Base-by-base conservation (phyloP, 148 eudicot genomes). In the Rhododendron ferrugineum region DNA sequence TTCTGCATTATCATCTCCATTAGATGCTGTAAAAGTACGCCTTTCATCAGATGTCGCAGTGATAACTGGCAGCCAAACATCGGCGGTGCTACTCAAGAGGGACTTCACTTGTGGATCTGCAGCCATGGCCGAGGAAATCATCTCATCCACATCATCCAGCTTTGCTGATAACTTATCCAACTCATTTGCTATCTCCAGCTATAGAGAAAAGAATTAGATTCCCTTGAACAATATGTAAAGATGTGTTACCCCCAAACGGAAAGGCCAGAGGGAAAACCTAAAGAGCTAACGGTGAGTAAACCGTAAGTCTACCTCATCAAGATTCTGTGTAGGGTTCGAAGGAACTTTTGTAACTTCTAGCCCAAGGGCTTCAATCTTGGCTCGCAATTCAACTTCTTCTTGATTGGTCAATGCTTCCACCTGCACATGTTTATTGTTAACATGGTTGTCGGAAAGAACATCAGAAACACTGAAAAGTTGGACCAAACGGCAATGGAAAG, bases 31-130 rank as follows among this genome's bases (percentile, higher is more conserved):
- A 88, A 96, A 93, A 56, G 90, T 91, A 8, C 92, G 93, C 70
- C 98, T 92, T 89, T 96, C 95, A 58, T 96, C 95, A 9, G 98
- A 91, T 54, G 92, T 89, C 30, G 98, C 98, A 11, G 98, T 94
- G 78, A 96, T 93, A 74, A 96, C 98, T 5, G 99, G 99, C 98
- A 96, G 90, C 98, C 99, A 96, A 28, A 94, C 89, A 91, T 94
- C 98, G n/a, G 99, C 96, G 6, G 99, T 96, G 76, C 94, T 90
- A 82, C 98, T 94, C 89, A 96, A 85, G 73, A 96, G 89, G 15
- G 94, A 88, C 88, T 87, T 89, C 26, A 96, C 95, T 81, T 96
- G 88, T 30, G 98, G 96, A 86, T 96, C 98, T 46, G 88, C 78
- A 46, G 98, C 93, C 89, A 94, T 89, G 11, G 95, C 88, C 54